phyloP scores from a whole-genome alignment of 345 rosid genomes.

The Pseudoturritis turrita region DNA sequence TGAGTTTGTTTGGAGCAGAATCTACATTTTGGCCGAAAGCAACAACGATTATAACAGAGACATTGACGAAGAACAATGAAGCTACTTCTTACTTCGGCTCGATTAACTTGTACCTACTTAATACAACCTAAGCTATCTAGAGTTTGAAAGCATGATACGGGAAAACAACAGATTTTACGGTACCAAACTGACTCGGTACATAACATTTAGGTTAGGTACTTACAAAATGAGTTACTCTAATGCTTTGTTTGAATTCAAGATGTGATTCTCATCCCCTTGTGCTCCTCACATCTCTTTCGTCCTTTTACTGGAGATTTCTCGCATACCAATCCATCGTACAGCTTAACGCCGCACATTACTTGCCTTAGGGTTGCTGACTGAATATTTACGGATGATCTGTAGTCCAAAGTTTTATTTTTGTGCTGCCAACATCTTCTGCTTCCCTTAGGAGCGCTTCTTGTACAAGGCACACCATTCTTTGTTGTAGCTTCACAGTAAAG shows the following conservation, averaged over 20 bases:
- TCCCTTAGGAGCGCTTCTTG: slow-evolving; percentile 14
- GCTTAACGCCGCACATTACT: slow-evolving; percentile 26
- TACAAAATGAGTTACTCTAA: slow-evolving; percentile 2
- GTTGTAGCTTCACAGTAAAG: slow-evolving; percentile 26
- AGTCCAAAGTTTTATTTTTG: slow-evolving; percentile 11
- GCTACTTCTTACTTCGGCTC: background rate
- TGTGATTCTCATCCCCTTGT: slow-evolving; percentile 36
- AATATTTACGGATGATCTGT: slow-evolving; percentile 11
- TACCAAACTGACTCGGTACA: background rate
- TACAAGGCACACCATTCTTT: slow-evolving; percentile 28
- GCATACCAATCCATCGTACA: slow-evolving; percentile 23
- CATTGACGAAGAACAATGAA: background rate
- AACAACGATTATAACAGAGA: background rate
- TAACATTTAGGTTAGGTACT: slow-evolving; percentile 4
- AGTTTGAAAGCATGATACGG: background rate
- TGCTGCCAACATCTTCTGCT: slow-evolving; percentile 35
- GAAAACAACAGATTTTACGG: background rate
- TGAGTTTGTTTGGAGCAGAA: background rate
- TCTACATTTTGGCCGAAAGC: background rate
- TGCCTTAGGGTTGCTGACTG: slow-evolving; percentile 3
- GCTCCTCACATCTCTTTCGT: slow-evolving; percentile 30
- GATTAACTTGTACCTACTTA: background rate
- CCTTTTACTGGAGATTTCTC: slow-evolving; percentile 27
- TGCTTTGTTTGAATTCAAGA: slow-evolving; percentile 7
- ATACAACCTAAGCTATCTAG: background rate